These are phyloP conservation scores for Fraxinus sp. DNA, from an alignment of 305 asterid genomes.

Conservation along the genomic window DNA sequence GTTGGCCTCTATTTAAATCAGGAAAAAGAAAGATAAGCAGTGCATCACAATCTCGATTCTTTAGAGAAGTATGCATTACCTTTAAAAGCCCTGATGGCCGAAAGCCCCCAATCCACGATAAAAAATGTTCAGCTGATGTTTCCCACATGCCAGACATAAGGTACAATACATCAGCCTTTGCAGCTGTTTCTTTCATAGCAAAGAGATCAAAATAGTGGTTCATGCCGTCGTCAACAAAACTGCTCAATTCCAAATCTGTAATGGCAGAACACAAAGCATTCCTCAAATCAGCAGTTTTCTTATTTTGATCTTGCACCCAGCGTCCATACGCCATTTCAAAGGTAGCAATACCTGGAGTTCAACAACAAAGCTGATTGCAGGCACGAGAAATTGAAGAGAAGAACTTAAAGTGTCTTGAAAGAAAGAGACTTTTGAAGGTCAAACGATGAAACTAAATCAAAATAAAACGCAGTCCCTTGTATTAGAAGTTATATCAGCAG, in stretches of 20 bases:
- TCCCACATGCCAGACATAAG: slow-evolving; percentile 87
- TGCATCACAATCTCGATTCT: background rate
- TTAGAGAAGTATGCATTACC: slow-evolving; percentile 39
- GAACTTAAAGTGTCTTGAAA: background rate
- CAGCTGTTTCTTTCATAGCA: slow-evolving; percentile 72
- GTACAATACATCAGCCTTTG: slow-evolving; percentile 74
- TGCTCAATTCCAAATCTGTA: slow-evolving; percentile 54
- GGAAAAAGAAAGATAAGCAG: background rate
- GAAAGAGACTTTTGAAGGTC: background rate
- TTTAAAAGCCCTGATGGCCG: slow-evolving; percentile 86
- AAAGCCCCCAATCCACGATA: slow-evolving; percentile 94
- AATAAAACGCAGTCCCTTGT: background rate
- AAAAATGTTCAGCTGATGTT: slow-evolving; percentile 82
- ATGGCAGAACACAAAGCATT: slow-evolving; percentile 58
- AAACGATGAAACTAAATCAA: background rate
- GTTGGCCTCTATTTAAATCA: background rate
- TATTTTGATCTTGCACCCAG: slow-evolving; percentile 83
- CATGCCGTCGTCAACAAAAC: slow-evolving; percentile 58
- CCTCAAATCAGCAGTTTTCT: slow-evolving; percentile 53
- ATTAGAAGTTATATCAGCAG: background rate
- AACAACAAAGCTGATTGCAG: slow-evolving; percentile 20
- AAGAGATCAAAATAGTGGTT: slow-evolving; percentile 72
- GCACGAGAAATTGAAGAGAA: background rate
- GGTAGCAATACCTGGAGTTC: slow-evolving; percentile 50
- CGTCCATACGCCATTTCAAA: slow-evolving; percentile 74